Conservation (phyloP, 345 rosid genomes). For the Ailanthus altissimus region DNA sequence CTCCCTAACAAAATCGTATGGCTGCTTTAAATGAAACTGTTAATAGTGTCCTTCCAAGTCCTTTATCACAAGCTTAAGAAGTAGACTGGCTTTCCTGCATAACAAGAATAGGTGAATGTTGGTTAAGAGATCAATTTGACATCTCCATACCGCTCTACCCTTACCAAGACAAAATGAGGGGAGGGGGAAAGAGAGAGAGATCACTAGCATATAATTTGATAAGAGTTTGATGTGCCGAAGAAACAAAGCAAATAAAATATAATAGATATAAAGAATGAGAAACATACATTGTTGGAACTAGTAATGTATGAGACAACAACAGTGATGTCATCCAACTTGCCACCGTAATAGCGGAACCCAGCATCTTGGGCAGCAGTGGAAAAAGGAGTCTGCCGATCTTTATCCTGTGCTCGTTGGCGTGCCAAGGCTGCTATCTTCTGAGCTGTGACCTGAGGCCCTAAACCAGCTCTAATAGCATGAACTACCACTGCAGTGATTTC, state of each 20-base stretch:
- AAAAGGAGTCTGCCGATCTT: conserved; percentile 91
- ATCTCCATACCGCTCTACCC: background rate
- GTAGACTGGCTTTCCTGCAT: conserved; percentile 36
- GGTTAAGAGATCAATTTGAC: background rate
- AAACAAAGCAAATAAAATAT: background rate
- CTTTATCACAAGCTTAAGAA: conserved; percentile 7
- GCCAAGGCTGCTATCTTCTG: conserved; percentile 98
- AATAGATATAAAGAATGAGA: background rate
- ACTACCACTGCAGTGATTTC: conserved; percentile 97
- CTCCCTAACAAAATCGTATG: conserved; percentile 30
- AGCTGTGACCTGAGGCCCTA: conserved; percentile 87
- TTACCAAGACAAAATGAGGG: background rate
- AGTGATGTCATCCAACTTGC: conserved; percentile 98
- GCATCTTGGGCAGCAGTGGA: conserved; percentile 99
- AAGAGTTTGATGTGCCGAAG: background rate
- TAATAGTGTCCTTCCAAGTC: conserved; percentile 8
- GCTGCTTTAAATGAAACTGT: background rate
- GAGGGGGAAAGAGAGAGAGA: background rate
- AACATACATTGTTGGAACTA: conserved; percentile 43
- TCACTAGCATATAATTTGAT: background rate
- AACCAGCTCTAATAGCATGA: conserved; percentile 89
- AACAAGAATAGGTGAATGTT: background rate
- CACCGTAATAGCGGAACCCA: conserved; percentile 96
- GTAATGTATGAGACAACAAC: conserved; percentile 88
- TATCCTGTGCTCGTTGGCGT: conserved; percentile 90